These are phyloP conservation scores for Huntiella moniliformis DNA, from an alignment of 2,329 filamentous ascomycete species.

Conservation along the genomic window DNA sequence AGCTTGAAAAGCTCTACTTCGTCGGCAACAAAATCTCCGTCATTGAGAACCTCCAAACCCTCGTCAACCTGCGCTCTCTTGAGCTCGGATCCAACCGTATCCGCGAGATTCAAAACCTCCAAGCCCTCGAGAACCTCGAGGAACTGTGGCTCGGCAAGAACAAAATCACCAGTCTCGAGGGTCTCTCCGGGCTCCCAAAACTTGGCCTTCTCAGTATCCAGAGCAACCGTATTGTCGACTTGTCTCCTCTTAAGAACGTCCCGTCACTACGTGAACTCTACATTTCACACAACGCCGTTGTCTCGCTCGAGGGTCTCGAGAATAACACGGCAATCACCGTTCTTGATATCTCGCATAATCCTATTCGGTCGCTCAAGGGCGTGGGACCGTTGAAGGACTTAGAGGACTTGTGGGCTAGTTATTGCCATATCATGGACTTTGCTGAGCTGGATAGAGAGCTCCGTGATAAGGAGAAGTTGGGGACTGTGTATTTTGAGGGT, in stretches of 20 bases:
- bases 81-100: slow-evolving; percentile 89
- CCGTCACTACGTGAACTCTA: slow-evolving; percentile 78
- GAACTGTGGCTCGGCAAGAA: slow-evolving; percentile 93
- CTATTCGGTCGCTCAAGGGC: slow-evolving; percentile 55
- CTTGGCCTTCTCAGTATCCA: slow-evolving; percentile 84
- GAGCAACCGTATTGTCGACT: slow-evolving; percentile 71
- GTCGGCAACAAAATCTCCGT: slow-evolving; percentile 84
- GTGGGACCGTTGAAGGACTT: slow-evolving; percentile 49
- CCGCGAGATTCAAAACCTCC: slow-evolving; percentile 70
- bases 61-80: slow-evolving; percentile 60
- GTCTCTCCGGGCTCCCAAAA: slow-evolving; percentile 55
- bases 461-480: slow-evolving; percentile 57
- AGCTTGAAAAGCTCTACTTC: slow-evolving; percentile 72
- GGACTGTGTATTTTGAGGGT: slow-evolving; percentile 91
- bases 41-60: slow-evolving; percentile 66
- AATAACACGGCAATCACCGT: slow-evolving; percentile 48
- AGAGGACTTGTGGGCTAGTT: slow-evolving; percentile 88
- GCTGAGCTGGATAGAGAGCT: slow-evolving; percentile 63
- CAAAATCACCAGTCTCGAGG: slow-evolving; percentile 72
- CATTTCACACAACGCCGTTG: slow-evolving; percentile 84
- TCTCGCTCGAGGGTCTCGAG: slow-evolving; percentile 55
- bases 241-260: slow-evolving; percentile 57
- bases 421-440: slow-evolving; percentile 67
- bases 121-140: slow-evolving; percentile 57
- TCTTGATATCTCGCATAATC: slow-evolving; percentile 80